These are phyloP conservation scores for Mortierella sp. DNA, from an alignment of 371 early-diverging fungal species.

Conservation along the genomic window DNA sequence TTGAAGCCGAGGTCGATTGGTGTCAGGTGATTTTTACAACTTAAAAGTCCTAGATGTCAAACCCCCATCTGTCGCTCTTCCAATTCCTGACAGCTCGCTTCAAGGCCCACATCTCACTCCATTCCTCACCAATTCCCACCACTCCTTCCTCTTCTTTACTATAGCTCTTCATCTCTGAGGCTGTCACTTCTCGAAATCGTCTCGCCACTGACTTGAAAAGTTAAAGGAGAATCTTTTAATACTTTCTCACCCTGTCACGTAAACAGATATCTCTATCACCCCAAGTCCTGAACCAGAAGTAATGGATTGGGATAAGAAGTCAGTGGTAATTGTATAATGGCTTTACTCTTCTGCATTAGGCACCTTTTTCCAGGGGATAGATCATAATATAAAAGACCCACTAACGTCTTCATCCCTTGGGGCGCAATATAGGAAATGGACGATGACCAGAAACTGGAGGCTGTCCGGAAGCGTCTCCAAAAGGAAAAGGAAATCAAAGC, in stretches of 20 bases:
- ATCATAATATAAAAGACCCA: conserved; percentile 66
- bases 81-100: neutral
- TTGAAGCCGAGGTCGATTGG: neutral
- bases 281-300: neutral
- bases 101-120: neutral
- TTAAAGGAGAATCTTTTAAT: neutral
- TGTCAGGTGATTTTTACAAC: neutral
- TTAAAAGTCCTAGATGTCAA: too few species aligned
- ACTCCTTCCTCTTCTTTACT: neutral
- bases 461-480: conserved; percentile 16
- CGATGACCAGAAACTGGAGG: conserved; percentile 26
- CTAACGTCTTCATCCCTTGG: conserved; percentile 5
- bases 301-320: conserved; percentile 9
- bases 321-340: conserved; percentile 6
- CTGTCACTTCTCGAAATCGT: neutral
- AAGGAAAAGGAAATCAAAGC: conserved; percentile 30
- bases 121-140: neutral
- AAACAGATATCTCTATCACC: neutral
- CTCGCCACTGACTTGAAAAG: neutral
- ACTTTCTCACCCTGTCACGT: neutral
- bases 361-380: neutral
- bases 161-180: neutral
- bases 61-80: conserved; percentile 2
- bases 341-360: neutral
- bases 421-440: conserved; percentile 9